These are phyloP conservation scores for Thymus quinquecostatus DNA, from an alignment of 257 asterid genomes.

Conservation along the genomic window DNA sequence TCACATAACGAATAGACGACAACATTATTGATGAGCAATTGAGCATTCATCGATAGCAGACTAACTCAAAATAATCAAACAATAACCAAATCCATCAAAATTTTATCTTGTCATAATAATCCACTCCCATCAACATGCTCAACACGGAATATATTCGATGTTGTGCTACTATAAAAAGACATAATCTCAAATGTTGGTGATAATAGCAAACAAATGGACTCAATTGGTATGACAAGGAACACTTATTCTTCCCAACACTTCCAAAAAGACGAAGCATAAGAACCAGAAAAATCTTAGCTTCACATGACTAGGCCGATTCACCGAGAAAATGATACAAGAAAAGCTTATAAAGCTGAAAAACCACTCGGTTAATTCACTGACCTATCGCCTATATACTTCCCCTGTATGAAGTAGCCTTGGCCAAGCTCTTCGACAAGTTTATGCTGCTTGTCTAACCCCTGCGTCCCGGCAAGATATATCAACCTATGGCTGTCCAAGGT, in stretches of 20 bases:
- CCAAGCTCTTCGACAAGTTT: conserved; percentile 73
- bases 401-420: conserved; percentile 76
- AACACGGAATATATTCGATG: background rate
- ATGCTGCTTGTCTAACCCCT: conserved; percentile 67
- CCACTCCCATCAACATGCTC: background rate
- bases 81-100: background rate
- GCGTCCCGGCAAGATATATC: conserved; percentile 37
- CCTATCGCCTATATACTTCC: conserved; percentile 82
- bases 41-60: background rate
- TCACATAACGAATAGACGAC: background rate
- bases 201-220: background rate
- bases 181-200: background rate
- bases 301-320: background rate
- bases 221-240: background rate
- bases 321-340: background rate
- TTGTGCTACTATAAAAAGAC: background rate
- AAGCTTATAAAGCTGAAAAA: background rate
- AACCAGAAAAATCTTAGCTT: background rate
- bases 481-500: conserved; percentile 40
- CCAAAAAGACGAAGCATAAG: background rate
- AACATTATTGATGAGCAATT: background rate
- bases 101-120: background rate
- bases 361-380: conserved; percentile 19
- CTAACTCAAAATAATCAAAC: background rate
- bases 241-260: background rate